Conservation (phyloP, 1,139 yeast genomes). For the Candida sp. region DNA sequence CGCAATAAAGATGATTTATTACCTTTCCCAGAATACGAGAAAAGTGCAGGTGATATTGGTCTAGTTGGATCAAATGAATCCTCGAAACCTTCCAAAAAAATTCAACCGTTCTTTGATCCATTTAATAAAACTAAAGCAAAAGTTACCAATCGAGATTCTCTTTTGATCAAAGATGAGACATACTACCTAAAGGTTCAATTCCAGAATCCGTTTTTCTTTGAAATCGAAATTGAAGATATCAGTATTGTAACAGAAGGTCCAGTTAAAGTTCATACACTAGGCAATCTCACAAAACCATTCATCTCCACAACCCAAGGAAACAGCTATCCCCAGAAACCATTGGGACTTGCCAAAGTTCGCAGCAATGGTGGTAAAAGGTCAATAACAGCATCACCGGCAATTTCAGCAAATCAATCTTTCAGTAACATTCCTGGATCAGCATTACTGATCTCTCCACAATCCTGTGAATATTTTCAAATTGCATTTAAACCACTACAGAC, state of each 20-base stretch:
- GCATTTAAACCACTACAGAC: constrained; percentile 31
- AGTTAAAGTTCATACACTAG: constrained; percentile 26
- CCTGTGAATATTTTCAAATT: constrained; percentile 29
- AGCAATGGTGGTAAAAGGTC: neutral
- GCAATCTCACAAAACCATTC: constrained; percentile 11
- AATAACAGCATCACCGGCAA: constrained; percentile 1
- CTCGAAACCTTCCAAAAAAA: constrained; percentile 4
- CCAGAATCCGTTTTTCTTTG: constrained; percentile 83
- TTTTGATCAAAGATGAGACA: constrained; percentile 54
- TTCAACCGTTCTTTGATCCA: constrained; percentile 33
- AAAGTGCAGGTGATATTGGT: constrained; percentile 8
- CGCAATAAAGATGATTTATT: constrained; percentile 24
- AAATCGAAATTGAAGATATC: constrained; percentile 58
- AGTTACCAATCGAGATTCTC: constrained; percentile 21
- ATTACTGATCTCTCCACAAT: constrained; percentile 22
- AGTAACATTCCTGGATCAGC: constrained; percentile 3
- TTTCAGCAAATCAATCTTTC: constrained; percentile 1
- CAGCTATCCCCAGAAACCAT: neutral
- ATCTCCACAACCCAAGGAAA: neutral
- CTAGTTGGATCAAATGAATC: constrained; percentile 6
- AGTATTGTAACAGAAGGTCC: constrained; percentile 34
- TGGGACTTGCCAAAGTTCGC: constrained; percentile 1
- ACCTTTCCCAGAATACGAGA: constrained; percentile 30
- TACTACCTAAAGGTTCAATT: constrained; percentile 52
- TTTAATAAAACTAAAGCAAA: constrained; percentile 16